A percentile compares a stretch with the other conserved stretches of the same genome.
phyloP scores from a whole-genome alignment of 2,329 filamentous ascomycete species.

The Trichophyton simii region DNA sequence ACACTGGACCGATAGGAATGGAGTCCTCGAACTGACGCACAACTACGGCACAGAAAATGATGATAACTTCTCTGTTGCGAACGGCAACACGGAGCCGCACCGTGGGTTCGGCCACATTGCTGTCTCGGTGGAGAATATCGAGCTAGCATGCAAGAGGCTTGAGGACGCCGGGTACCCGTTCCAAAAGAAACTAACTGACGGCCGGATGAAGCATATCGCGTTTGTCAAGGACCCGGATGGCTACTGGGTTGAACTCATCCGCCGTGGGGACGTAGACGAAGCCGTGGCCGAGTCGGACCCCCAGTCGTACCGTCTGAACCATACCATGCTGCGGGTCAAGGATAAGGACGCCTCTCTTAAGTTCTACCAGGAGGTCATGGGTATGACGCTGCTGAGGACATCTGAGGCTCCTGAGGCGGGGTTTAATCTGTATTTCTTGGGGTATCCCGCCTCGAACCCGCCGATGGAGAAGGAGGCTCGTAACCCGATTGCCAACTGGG shows the following conservation, averaged over 20 bases:
- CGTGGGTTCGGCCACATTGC: constrained; percentile 78
- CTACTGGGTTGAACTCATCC: constrained; percentile 53
- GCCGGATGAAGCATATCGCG: constrained; percentile 75
- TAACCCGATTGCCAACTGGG: constrained; percentile 52
- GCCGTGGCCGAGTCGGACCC: constrained; percentile 55
- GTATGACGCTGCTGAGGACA: constrained; percentile 71
- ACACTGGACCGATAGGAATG: constrained; percentile 70
- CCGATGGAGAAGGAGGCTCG: constrained; percentile 40
- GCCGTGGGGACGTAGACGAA: constrained; percentile 58
- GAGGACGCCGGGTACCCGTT: constrained; percentile 86
- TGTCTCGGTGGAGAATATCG: constrained; percentile 70
- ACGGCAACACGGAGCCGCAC: constrained; percentile 81
- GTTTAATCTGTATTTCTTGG: constrained; percentile 90
- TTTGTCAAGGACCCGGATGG: constrained; percentile 82
- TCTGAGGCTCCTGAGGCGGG: constrained; percentile 54
- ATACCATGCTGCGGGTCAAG: constrained; percentile 83
- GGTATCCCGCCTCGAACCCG: constrained; percentile 53
- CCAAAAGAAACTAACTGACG: constrained; percentile 87
- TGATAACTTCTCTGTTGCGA: constrained; percentile 64
- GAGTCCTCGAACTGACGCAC: constrained; percentile 73
- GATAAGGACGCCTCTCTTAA: constrained; percentile 59
- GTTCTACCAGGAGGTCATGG: constrained; percentile 76
- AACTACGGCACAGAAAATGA: constrained; percentile 85
- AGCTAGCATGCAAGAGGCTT: constrained; percentile 77
- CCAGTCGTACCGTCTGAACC: constrained; percentile 55